These are phyloP conservation scores for Xerocomellus intermedius DNA, from an alignment of 768 basidiomycete species.

Conservation along the genomic window DNA sequence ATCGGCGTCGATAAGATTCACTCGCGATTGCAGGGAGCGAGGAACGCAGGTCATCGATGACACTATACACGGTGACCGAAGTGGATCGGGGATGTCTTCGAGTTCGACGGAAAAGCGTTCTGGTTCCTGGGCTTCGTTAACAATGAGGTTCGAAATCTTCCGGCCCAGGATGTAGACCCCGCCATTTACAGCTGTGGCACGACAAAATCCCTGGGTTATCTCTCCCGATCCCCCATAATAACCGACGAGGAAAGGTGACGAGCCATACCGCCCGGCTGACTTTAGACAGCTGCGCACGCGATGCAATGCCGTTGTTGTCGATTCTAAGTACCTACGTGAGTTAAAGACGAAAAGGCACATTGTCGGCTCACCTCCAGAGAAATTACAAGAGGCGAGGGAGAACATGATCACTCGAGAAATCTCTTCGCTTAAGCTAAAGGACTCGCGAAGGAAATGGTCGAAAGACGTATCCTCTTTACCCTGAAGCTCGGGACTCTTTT, in stretches of 20 bases:
- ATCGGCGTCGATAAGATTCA: slow-evolving; percentile 16
- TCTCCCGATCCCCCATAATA: slow-evolving; percentile 95
- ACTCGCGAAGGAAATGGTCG: slow-evolving; percentile 56
- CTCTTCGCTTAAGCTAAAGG: slow-evolving; percentile 60
- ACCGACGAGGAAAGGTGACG: slow-evolving; percentile 86
- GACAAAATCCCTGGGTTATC: slow-evolving; percentile 87
- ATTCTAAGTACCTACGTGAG: slow-evolving; percentile 46
- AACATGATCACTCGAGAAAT: slow-evolving; percentile 66
- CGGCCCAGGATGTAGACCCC: slow-evolving; percentile 72
- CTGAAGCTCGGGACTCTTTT: slow-evolving; percentile 55
- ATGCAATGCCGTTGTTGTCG: slow-evolving; percentile 59
- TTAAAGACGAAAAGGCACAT: background rate
- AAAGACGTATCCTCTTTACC: slow-evolving; percentile 59
- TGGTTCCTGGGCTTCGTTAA: slow-evolving; percentile 13
- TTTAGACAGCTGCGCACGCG: slow-evolving; percentile 73
- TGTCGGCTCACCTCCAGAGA: slow-evolving; percentile 48
- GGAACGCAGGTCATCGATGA: slow-evolving; percentile 43
- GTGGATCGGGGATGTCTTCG: slow-evolving; percentile 57
- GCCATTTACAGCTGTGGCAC: slow-evolving; percentile 80
- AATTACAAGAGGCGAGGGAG: slow-evolving; percentile 71
- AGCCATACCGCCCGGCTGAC: slow-evolving; percentile 84
- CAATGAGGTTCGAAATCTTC: slow-evolving; percentile 30
- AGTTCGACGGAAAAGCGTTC: slow-evolving; percentile 47
- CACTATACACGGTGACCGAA: slow-evolving; percentile 56
- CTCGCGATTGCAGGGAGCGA: slow-evolving; percentile 21